Conservation (phyloP, 1,139 yeast species). For the Candida sanyaensis region DNA sequence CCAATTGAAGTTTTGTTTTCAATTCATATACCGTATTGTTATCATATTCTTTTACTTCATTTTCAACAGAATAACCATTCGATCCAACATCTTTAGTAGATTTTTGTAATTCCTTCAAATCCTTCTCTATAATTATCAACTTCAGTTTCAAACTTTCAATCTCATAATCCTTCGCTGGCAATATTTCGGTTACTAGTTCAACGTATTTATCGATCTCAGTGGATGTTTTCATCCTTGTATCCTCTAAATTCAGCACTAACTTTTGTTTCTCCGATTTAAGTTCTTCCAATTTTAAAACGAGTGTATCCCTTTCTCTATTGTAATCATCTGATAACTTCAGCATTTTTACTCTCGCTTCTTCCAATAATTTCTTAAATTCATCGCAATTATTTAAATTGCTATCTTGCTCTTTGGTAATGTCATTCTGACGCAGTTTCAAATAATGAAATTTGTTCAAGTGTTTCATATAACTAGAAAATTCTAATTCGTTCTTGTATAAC, state of each 20-base stretch:
- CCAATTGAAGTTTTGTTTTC: slow-evolving; percentile 20
- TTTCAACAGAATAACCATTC: neutral
- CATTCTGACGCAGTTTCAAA: slow-evolving; percentile 31
- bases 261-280: slow-evolving; percentile 19
- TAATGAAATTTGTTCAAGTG: slow-evolving; percentile 52
- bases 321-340: slow-evolving; percentile 7
- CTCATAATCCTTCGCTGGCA: slow-evolving; percentile 28
- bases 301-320: slow-evolving; percentile 9
- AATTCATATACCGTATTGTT: slow-evolving; percentile 17
- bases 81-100: neutral
- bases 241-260: slow-evolving; percentile 6
- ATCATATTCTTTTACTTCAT: neutral
- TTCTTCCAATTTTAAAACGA: slow-evolving; percentile 15
- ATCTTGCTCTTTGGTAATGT: neutral
- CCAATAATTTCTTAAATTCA: slow-evolving; percentile 19
- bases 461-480: slow-evolving; percentile 58
- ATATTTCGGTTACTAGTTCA: slow-evolving; percentile 15
- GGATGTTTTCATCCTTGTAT: slow-evolving; percentile 21
- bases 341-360: slow-evolving; percentile 10
- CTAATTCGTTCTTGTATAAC: slow-evolving; percentile 61
- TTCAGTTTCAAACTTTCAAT: slow-evolving; percentile 21
- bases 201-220: slow-evolving; percentile 22
- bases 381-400: slow-evolving; percentile 1
- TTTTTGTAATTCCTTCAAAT: neutral
- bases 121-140: slow-evolving; percentile 15